Evolutionary conservation across 2,329 filamentous ascomycete species (phyloP).

Genomic region (Penicillium sp.): DNA sequence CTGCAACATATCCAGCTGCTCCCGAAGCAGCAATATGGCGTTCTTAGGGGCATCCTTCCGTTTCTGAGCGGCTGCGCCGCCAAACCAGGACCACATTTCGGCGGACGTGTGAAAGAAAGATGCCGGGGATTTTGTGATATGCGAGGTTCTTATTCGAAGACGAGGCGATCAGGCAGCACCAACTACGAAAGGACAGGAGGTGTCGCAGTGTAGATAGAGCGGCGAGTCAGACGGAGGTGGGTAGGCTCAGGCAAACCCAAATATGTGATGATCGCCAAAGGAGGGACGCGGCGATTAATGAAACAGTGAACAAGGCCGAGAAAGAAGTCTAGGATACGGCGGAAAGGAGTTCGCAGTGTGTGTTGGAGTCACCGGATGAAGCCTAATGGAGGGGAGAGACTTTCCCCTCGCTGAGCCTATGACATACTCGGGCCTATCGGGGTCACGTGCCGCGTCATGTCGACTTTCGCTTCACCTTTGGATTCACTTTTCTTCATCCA

Average conservation of each 20-base stretch:
- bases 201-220: constrained; percentile 10
- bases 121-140: neutral
- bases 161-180: constrained; percentile 10
- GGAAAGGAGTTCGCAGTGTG: neutral
- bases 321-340: neutral
- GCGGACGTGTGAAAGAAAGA: neutral
- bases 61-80: constrained; percentile 74
- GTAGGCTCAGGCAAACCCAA: constrained; percentile 11
- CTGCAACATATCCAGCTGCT: constrained; percentile 94
- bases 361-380: constrained; percentile 13
- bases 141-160: neutral
- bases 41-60: constrained; percentile 94
- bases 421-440: constrained; percentile 35
- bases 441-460: constrained; percentile 30
- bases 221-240: constrained; percentile 18
- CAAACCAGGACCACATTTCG: constrained; percentile 82
- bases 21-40: constrained; percentile 81
- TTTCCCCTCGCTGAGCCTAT: constrained; percentile 35
- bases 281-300: neutral
- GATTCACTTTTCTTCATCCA: constrained; percentile 2
- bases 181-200: constrained; percentile 4
- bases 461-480: neutral
- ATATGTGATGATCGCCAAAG: neutral
- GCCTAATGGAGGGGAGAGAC: constrained; percentile 21
- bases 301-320: neutral